These are phyloP conservation scores for Daldinia sp. DNA, from an alignment of 2,329 filamentous ascomycete species.

Conservation along the genomic window DNA sequence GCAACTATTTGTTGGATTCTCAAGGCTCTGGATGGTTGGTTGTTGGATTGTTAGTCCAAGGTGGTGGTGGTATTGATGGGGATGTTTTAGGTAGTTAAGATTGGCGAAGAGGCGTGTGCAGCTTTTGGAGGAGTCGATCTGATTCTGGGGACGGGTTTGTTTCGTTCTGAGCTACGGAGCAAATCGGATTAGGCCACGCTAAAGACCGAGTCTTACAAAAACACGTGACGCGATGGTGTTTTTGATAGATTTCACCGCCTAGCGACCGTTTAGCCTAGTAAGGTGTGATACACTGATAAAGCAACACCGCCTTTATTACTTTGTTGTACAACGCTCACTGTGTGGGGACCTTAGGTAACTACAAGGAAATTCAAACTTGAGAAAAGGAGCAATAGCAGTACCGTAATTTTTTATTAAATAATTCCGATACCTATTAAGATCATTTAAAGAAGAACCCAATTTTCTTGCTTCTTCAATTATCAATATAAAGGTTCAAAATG, in stretches of 20 bases:
- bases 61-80: slow-evolving; percentile 40
- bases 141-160: slow-evolving; percentile 29
- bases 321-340: slow-evolving; percentile 2
- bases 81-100: slow-evolving; percentile 36
- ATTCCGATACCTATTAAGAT: background rate
- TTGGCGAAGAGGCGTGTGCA: slow-evolving; percentile 43
- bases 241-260: slow-evolving; percentile 29
- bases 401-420: background rate
- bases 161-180: slow-evolving; percentile 34
- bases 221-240: slow-evolving; percentile 34
- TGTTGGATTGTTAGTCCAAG: slow-evolving; percentile 41
- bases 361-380: background rate
- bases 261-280: slow-evolving; percentile 15
- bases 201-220: slow-evolving; percentile 34
- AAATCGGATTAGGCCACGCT: slow-evolving; percentile 43
- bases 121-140: slow-evolving; percentile 40
- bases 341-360: background rate
- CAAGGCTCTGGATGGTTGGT: slow-evolving; percentile 33
- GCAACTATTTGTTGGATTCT: slow-evolving; percentile 37
- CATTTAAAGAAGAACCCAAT: background rate
- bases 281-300: slow-evolving; percentile 6
- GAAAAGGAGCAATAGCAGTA: background rate
- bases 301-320: slow-evolving; percentile 4
- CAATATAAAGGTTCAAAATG: background rate
- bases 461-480: background rate